Percentiles rank a stretch among this genome's conserved stretches.
Evolutionary conservation across 2,329 filamentous ascomycete species (phyloP).

Genomic region (Hymenoscyphus scutula): DNA sequence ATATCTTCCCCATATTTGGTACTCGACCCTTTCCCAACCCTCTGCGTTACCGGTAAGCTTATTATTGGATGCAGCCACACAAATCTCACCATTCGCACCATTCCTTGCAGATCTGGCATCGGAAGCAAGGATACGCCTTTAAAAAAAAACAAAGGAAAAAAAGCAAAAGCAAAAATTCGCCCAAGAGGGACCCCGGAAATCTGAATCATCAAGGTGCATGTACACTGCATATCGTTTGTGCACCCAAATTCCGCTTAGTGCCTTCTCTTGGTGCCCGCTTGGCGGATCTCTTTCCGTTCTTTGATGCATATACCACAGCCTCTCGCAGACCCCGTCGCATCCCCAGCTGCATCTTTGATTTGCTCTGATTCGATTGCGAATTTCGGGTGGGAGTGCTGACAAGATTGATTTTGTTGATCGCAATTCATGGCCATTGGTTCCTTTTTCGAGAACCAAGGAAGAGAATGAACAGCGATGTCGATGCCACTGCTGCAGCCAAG

Average conservation of each 20-base stretch:
- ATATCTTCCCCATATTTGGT: background rate
- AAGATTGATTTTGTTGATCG: background rate
- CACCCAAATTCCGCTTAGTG: background rate
- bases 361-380: background rate
- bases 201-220: background rate
- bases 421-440: background rate
- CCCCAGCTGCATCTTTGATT: too few species aligned
- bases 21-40: background rate
- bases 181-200: background rate
- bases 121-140: too few species aligned
- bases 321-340: too few species aligned
- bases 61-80: conserved; percentile 3
- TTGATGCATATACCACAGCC: too few species aligned
- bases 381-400: background rate
- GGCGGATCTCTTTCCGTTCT: too few species aligned
- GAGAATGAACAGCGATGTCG: too few species aligned
- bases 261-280: too few species aligned
- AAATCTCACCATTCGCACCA: background rate
- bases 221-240: background rate
- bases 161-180: too few species aligned
- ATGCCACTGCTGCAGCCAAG: too few species aligned
- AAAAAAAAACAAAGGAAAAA: too few species aligned
- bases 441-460: too few species aligned
- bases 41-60: background rate
- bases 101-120: background rate